Base-by-base conservation (phyloP, 108 stramenopile genomes). In the Cyclotella baltica region DNA sequence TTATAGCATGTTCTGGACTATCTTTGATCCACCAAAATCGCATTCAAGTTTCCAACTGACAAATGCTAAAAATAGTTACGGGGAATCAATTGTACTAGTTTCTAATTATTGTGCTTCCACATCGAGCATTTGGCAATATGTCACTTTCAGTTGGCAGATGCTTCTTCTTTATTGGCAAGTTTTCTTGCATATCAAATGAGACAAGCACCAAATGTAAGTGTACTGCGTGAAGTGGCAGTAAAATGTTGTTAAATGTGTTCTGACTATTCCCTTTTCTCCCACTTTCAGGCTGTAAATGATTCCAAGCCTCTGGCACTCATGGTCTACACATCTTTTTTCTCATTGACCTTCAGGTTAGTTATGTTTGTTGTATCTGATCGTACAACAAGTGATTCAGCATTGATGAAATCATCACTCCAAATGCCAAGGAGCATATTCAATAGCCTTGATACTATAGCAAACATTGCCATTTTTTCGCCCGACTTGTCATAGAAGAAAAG, bases 1-100 rank as follows among this genome's bases (percentile, higher is more conserved):
- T 16, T 87, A 46, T 70, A 61, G 40, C 10, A 11, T 47, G 10
- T 18, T 34, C 9, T 68, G 67, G 67, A 68, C 67, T 10, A 22
- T 38, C 28, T 40, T 68, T 18, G 67, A 68, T 27, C 38, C 43
- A 40, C 16, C 13, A 8, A 43, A 40, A 8, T 11, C 43, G 4
- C 47, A 51, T 25, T 18, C 16, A 48, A 27, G 15, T 8, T 33
- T 30, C 5, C 3, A 28, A 22, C 15, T 68, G 40, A 23, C 52
- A 6, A 30, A 31, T 27, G 55, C 43, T 25, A 62, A 20, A 36
- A 62, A 62, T 28, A 27, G 30, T 33, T 16, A 10, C 11, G 67
- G 67, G 6, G 67, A 48, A 40, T 6, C 40, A 4, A 25, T 68
- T 18, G 67, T 68, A 16, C 35, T 16, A 36, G 31, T 68, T 13